Evolutionary conservation across 2,329 filamentous ascomycete species (phyloP).

Genomic region (Fusarium tanahbumbuense): DNA sequence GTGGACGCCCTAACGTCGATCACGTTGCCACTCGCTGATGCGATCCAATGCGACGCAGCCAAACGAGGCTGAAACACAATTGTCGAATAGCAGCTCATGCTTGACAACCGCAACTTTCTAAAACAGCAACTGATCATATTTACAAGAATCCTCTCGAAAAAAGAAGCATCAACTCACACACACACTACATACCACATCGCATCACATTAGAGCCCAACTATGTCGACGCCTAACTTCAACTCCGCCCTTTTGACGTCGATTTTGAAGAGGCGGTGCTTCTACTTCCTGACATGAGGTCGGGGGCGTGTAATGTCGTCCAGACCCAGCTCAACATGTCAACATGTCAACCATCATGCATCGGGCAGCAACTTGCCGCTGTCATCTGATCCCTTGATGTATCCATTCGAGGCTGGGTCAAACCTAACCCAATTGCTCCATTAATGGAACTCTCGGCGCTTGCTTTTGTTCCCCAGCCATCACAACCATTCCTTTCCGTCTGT

Average conservation of each 20-base stretch:
- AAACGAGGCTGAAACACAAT: conserved; percentile 40
- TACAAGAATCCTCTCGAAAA: conserved; percentile 7
- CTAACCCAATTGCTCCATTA: conserved; percentile 3
- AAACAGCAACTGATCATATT: conserved; percentile 13
- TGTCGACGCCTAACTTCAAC: conserved; percentile 27
- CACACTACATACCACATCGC: not conserved
- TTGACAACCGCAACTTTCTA: conserved; percentile 10
- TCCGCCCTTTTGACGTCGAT: conserved; percentile 12
- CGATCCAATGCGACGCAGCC: conserved; percentile 36
- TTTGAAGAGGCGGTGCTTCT: not conserved
- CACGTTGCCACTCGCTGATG: conserved; percentile 42
- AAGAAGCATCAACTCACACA: conserved; percentile 6
- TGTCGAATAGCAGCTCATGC: conserved; percentile 31
- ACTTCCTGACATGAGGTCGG: not conserved
- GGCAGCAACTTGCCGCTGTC: conserved; percentile 31
- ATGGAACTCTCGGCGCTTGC: not conserved
- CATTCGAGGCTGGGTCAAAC: conserved; percentile 6
- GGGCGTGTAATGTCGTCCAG: conserved; percentile 5
- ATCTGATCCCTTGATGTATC: conserved; percentile 14
- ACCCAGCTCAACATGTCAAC: conserved; percentile 7
- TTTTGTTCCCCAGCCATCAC: conserved; percentile 3
- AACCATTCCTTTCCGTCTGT: conserved; percentile 15
- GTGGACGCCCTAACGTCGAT: conserved; percentile 35
- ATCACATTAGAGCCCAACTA: conserved; percentile 23
- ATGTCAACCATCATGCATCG: conserved; percentile 11